Percentiles rank a stretch among this genome's conserved stretches.
Evolutionary conservation across 495 filamentous ascomycete species (phyloP).

Genomic region (Penicillium tannophilum): DNA sequence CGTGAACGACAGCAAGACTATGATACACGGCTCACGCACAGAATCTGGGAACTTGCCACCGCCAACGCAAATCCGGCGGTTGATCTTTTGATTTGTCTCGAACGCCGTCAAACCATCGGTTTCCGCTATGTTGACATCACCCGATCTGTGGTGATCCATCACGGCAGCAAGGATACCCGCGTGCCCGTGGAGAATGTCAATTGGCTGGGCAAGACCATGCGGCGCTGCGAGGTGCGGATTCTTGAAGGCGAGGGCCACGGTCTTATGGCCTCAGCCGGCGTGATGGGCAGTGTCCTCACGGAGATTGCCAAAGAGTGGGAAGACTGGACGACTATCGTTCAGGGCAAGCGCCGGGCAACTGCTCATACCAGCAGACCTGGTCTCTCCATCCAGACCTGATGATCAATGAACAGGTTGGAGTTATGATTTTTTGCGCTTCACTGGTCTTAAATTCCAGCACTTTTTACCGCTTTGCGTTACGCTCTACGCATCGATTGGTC

Average conservation of each 20-base stretch:
- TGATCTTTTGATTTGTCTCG: slow-evolving; percentile 89
- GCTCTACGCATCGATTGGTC: slow-evolving; percentile 6
- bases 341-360: slow-evolving; percentile 48
- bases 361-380: slow-evolving; percentile 24
- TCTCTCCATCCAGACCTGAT: slow-evolving; percentile 22
- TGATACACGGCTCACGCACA: slow-evolving; percentile 82
- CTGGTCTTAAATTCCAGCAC: background rate
- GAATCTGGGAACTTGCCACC: slow-evolving; percentile 94
- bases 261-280: slow-evolving; percentile 88
- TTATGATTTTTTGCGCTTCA: background rate
- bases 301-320: slow-evolving; percentile 96
- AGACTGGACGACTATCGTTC: slow-evolving; percentile 75
- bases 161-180: slow-evolving; percentile 86
- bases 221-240: slow-evolving; percentile 85
- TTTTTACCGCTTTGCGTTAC: slow-evolving; percentile 9
- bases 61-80: slow-evolving; percentile 91
- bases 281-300: slow-evolving; percentile 91
- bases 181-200: slow-evolving; percentile 94
- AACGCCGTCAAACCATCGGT: slow-evolving; percentile 87
- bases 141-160: slow-evolving; percentile 86
- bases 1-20: slow-evolving; percentile 76
- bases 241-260: slow-evolving; percentile 94
- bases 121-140: slow-evolving; percentile 98
- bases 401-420: slow-evolving; percentile 6
- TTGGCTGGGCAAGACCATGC: slow-evolving; percentile 95